These are phyloP conservation scores for Moesziomyces globuligerus DNA, from an alignment of 1,284 basidiomycete species.

Conservation along the genomic window DNA sequence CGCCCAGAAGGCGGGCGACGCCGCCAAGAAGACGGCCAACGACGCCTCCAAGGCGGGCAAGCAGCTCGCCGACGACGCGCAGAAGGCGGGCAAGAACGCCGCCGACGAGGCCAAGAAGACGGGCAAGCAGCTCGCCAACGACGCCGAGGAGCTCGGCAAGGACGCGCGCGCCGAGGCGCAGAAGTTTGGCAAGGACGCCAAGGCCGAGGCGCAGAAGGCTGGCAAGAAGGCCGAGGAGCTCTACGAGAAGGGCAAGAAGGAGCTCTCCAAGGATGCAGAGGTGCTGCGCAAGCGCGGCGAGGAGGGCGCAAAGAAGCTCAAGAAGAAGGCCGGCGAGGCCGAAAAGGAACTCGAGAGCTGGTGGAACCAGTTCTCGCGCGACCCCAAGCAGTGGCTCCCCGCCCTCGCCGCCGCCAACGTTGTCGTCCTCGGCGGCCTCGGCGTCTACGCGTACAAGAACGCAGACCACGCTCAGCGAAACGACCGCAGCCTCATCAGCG, in stretches of 20 bases:
- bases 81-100: slow-evolving; percentile 28
- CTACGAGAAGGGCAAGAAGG: slow-evolving; percentile 43
- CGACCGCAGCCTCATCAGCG: slow-evolving; percentile 58
- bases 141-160: slow-evolving; percentile 42
- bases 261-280: slow-evolving; percentile 45
- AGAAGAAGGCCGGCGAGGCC: slow-evolving; percentile 52
- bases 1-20: slow-evolving; percentile 32
- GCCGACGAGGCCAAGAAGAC: slow-evolving; percentile 17
- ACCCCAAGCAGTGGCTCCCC: slow-evolving; percentile 63
- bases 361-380: slow-evolving; percentile 57
- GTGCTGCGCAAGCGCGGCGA: slow-evolving; percentile 42
- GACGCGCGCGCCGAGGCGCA: slow-evolving; percentile 24
- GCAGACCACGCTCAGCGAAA: slow-evolving; percentile 53
- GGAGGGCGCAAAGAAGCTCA: slow-evolving; percentile 51
- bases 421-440: slow-evolving; percentile 60
- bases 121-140: slow-evolving; percentile 33
- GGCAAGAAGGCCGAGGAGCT: slow-evolving; percentile 45
- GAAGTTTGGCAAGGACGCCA: slow-evolving; percentile 39
- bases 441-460: slow-evolving; percentile 63
- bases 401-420: slow-evolving; percentile 63
- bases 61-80: slow-evolving; percentile 8
- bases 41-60: slow-evolving; percentile 15
- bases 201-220: slow-evolving; percentile 40
- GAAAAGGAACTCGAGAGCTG: slow-evolving; percentile 55
- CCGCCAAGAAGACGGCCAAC: slow-evolving; percentile 19